phyloP scores from a whole-genome alignment of 2,329 filamentous ascomycete species.

The Trichoderma arundinaceum region DNA sequence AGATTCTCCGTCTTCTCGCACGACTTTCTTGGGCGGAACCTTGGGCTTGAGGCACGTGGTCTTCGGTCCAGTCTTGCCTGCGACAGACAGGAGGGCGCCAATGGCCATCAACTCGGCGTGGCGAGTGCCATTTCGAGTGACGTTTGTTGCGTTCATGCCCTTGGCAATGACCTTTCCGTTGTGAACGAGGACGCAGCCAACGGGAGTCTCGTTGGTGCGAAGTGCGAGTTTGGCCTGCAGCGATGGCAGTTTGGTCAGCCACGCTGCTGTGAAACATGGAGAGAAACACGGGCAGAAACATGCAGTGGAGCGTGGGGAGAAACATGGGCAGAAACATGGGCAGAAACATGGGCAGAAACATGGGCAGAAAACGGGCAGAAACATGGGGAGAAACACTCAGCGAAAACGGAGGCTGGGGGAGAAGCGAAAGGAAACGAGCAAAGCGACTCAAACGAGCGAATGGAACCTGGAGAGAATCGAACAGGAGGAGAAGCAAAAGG shows the following conservation, averaged over 20 bases:
- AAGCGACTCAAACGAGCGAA: no score
- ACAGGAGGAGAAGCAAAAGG: neutral
- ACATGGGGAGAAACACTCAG: neutral
- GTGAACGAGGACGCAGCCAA: constrained; percentile 92
- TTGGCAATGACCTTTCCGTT: constrained; percentile 78
- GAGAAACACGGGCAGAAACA: neutral
- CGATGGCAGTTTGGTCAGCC: constrained; percentile 34
- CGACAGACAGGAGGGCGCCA: constrained; percentile 57
- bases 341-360: neutral
- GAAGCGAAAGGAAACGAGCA: neutral
- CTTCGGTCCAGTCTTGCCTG: constrained; percentile 39
- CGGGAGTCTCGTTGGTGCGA: constrained; percentile 86
- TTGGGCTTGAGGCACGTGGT: constrained; percentile 46
- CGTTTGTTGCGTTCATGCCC: constrained; percentile 97
- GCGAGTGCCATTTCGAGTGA: constrained; percentile 86
- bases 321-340: neutral
- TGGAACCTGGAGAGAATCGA: neutral
- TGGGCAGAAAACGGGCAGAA: no score
- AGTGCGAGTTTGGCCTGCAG: constrained; percentile 82
- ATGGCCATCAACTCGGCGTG: constrained; percentile 96
- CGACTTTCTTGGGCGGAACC: constrained; percentile 33
- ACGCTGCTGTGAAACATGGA: no score
- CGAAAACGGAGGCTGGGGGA: neutral
- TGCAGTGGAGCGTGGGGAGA: neutral
- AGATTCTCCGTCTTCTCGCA: constrained; percentile 35